Evolutionary conservation across 192 early-diverging fungal species (phyloP).

Genomic region (Backusella parvicylindrica): DNA sequence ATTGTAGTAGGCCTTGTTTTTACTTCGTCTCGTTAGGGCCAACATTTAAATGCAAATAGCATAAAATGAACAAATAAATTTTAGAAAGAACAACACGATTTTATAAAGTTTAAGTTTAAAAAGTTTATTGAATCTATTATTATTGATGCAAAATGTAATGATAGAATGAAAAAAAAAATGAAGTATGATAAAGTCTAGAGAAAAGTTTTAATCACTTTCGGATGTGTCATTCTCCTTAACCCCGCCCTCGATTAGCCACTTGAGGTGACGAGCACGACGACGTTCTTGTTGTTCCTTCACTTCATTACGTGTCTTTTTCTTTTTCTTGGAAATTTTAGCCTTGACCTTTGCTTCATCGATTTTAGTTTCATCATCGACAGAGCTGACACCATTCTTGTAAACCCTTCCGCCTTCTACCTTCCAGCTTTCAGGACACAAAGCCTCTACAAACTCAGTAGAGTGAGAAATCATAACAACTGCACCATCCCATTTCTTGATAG

Average conservation of each 20-base stretch:
- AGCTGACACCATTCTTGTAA: slow-evolving; percentile 39
- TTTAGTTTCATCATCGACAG: slow-evolving; percentile 40
- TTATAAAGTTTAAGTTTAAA: background rate
- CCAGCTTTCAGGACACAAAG: slow-evolving; percentile 72
- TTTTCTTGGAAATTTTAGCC: slow-evolving; percentile 49
- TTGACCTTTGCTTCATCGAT: slow-evolving; percentile 45
- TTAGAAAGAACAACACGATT: background rate
- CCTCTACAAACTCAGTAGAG: slow-evolving; percentile 68
- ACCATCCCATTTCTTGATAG: slow-evolving; percentile 70
- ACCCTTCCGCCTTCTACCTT: slow-evolving; percentile 54
- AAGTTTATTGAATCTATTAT: too few relatives aligned
- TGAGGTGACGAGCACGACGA: slow-evolving; percentile 45
- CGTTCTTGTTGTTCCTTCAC: slow-evolving; percentile 45
- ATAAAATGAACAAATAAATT: background rate
- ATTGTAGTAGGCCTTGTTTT: background rate
- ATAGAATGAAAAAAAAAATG: background rate
- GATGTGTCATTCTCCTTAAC: slow-evolving; percentile 31
- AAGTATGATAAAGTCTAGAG: background rate
- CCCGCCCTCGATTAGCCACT: slow-evolving; percentile 41
- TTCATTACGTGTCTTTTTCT: slow-evolving; percentile 55
- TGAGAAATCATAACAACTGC: slow-evolving; percentile 84
- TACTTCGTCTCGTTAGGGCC: background rate
- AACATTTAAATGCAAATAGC: background rate
- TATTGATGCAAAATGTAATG: background rate
- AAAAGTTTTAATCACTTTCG: slow-evolving; percentile 32